These are phyloP conservation scores for Leucosporidium creatinivorum DNA, from an alignment of 768 basidiomycete species.

Conservation along the genomic window DNA sequence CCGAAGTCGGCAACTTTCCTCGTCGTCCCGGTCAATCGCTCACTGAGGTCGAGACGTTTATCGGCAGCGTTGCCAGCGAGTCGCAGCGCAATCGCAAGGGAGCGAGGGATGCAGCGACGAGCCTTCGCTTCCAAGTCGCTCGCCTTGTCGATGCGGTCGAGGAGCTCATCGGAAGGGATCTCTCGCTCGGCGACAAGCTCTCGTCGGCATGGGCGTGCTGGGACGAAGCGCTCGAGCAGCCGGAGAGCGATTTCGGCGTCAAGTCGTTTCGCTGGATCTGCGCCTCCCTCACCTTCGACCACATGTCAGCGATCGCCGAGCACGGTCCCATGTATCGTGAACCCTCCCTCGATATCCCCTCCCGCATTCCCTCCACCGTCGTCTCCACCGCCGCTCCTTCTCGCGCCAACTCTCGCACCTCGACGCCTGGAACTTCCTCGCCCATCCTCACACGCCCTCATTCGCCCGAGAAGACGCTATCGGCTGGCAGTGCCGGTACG, in stretches of 20 bases:
- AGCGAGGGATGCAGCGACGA: background rate
- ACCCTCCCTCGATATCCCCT: too few species aligned
- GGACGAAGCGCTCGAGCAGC: background rate
- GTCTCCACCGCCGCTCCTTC: too few species aligned
- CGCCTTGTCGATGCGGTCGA: constrained; percentile 7
- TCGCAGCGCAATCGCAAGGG: background rate
- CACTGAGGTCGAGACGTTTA: background rate
- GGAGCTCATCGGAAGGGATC: background rate
- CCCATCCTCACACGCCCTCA: too few species aligned
- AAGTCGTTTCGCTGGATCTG: background rate
- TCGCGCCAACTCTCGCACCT: too few species aligned
- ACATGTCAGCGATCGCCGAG: background rate
- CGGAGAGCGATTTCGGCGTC: background rate
- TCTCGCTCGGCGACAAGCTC: background rate
- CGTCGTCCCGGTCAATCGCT: background rate
- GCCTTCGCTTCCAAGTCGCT: background rate
- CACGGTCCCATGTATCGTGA: too few species aligned
- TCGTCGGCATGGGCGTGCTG: background rate
- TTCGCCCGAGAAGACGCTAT: too few species aligned
- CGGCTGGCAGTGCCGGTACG: too few species aligned
- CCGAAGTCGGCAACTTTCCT: background rate
- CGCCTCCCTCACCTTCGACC: constrained; percentile 6
- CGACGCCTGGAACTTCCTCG: too few species aligned
- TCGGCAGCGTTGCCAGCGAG: constrained; percentile 2
- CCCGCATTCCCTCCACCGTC: too few species aligned